These are phyloP conservation scores for Chlamydomonas asymmetrica DNA, from an alignment of 139 green algal species.

Conservation along the genomic window DNA sequence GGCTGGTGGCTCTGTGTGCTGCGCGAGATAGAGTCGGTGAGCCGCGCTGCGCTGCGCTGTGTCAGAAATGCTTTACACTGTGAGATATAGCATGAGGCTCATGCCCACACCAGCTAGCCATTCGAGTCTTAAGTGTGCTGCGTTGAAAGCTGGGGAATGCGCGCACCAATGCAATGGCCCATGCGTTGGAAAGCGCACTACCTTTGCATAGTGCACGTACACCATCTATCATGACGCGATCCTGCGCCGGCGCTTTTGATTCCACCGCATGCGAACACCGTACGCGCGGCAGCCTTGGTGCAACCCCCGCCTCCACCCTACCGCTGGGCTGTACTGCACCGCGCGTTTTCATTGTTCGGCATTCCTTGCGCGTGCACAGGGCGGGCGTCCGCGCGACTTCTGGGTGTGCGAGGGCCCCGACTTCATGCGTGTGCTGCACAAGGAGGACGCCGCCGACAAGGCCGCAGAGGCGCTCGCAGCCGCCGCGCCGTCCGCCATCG, in stretches of 20 bases:
- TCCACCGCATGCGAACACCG: background rate
- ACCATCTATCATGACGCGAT: background rate
- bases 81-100: background rate
- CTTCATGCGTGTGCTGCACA: slow-evolving; percentile 11
- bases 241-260: background rate
- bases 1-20: too few relatives aligned
- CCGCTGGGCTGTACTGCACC: background rate
- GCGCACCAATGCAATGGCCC: too few relatives aligned
- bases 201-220: background rate
- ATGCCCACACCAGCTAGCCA: background rate
- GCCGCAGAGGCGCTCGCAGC: too few relatives aligned
- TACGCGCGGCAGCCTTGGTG: background rate
- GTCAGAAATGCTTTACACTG: too few relatives aligned
- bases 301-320: background rate
- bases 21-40: too few relatives aligned
- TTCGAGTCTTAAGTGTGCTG: too few relatives aligned
- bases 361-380: background rate
- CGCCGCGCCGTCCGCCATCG: too few relatives aligned
- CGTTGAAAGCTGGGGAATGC: too few relatives aligned
- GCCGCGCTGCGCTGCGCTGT: too few relatives aligned
- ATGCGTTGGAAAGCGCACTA: background rate
- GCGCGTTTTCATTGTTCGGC: background rate
- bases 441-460: too few relatives aligned
- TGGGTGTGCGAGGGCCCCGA: slow-evolving; percentile 22
- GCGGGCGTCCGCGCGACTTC: background rate